Evolutionary conservation across 257 asterid species (phyloP).

Genomic region (Prunella vulgaris): DNA sequence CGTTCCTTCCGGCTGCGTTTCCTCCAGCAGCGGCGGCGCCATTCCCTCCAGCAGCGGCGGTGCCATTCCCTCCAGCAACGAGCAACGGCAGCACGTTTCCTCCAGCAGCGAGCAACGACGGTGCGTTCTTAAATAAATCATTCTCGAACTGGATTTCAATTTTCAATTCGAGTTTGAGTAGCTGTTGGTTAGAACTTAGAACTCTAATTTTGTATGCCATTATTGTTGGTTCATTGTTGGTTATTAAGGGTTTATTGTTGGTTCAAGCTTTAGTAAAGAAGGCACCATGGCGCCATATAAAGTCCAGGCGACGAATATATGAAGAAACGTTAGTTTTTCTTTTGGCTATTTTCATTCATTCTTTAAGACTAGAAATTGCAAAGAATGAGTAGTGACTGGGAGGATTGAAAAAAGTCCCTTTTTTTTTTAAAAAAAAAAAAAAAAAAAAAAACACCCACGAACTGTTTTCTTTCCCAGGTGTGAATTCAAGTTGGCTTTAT

Average conservation of each 20-base stretch:
- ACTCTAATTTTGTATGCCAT: too few species aligned
- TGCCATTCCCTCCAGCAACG: too few species aligned
- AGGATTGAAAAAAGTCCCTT: conserved; percentile 27
- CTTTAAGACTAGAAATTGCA: conserved; percentile 36
- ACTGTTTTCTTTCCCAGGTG: conserved; percentile 26
- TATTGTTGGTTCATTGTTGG: too few species aligned
- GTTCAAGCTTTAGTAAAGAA: conserved; percentile 32
- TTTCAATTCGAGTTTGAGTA: too few species aligned
- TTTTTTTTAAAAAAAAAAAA: conserved; percentile 17
- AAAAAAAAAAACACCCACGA: conserved; percentile 18
- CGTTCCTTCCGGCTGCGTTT: too few species aligned
- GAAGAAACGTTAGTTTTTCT: conserved; percentile 27
- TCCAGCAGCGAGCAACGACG: too few species aligned
- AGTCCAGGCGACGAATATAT: conserved; percentile 20
- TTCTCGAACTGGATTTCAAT: too few species aligned
- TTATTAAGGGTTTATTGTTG: conserved; percentile 30
- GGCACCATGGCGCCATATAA: conserved; percentile 33
- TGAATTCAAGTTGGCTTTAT: neutral
- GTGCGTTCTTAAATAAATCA: too few species aligned
- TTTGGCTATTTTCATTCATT: conserved; percentile 35
- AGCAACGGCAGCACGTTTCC: too few species aligned
- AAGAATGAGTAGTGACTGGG: conserved; percentile 39
- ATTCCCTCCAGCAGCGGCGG: too few species aligned
- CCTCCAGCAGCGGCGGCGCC: too few species aligned
- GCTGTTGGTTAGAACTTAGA: too few species aligned